A percentile compares a stretch with the other conserved stretches of the same genome.
phyloP scores from a whole-genome alignment of 176 grass and related monocot species.

The Lolium rigidum region DNA sequence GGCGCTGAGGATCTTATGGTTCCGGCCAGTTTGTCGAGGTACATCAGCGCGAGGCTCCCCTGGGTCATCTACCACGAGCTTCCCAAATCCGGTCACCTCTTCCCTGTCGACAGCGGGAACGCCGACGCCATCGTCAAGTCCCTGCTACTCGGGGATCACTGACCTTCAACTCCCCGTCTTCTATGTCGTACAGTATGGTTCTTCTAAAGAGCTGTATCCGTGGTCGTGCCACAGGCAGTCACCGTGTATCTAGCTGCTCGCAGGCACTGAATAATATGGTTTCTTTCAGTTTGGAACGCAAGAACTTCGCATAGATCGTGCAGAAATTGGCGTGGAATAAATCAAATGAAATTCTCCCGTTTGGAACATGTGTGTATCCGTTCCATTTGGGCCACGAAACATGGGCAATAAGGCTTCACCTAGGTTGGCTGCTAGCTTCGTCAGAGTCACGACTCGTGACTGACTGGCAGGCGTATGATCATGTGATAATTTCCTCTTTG shows the following conservation, averaged over 20 bases:
- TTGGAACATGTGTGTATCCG: not conserved
- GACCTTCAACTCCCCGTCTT: not conserved
- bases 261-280: not conserved
- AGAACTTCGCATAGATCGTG: not conserved
- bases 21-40: constrained; percentile 60
- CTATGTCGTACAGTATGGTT: too few species aligned
- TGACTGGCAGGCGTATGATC: too few species aligned
- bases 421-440: too few species aligned
- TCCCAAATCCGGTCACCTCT: constrained; percentile 66
- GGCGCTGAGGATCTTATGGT: constrained; percentile 66
- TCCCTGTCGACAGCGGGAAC: constrained; percentile 59
- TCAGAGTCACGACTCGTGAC: too few species aligned
- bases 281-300: not conserved
- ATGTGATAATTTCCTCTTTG: too few species aligned
- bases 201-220: not conserved
- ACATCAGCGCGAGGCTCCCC: constrained; percentile 60
- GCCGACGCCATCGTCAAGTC: constrained; percentile 60
- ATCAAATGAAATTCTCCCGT: not conserved
- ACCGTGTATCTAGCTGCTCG: not conserved
- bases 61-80: constrained; percentile 87
- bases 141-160: constrained; percentile 55
- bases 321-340: not conserved
- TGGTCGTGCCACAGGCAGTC: not conserved
- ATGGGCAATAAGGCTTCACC: not conserved
- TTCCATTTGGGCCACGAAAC: not conserved